Conservation (phyloP, 495 filamentous ascomycete species). For the Annulohypoxylon bovei region DNA sequence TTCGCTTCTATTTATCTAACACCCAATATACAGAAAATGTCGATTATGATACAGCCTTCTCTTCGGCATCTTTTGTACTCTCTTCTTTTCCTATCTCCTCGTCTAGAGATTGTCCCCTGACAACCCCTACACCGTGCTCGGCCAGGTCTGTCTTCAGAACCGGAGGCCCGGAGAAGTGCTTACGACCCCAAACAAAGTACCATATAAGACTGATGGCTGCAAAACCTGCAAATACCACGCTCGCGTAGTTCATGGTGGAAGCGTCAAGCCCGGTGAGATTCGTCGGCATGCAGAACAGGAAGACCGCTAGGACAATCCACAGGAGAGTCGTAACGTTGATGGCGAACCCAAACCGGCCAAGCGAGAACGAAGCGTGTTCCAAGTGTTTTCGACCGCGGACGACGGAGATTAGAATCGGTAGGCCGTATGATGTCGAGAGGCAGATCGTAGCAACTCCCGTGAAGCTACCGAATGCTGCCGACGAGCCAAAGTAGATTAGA, state of each 20-base stretch:
- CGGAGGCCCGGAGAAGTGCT: slow-evolving; percentile 71
- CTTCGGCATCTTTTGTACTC: slow-evolving; percentile 25
- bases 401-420: slow-evolving; percentile 65
- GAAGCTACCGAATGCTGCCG: slow-evolving; percentile 69
- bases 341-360: slow-evolving; percentile 63
- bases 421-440: slow-evolving; percentile 71
- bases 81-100: slow-evolving; percentile 32
- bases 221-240: slow-evolving; percentile 71
- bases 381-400: slow-evolving; percentile 44
- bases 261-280: slow-evolving; percentile 62
- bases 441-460: slow-evolving; percentile 73
- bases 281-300: slow-evolving; percentile 70
- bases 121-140: slow-evolving; percentile 41
- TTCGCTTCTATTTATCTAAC: slow-evolving; percentile 11
- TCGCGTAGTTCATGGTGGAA: slow-evolving; percentile 69
- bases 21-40: neutral
- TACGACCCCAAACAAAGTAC: slow-evolving; percentile 75
- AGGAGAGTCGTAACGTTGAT: slow-evolving; percentile 62
- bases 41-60: slow-evolving; percentile 13
- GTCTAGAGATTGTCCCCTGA: slow-evolving; percentile 37
- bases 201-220: slow-evolving; percentile 63
- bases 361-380: slow-evolving; percentile 66
- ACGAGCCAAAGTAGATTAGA: slow-evolving; percentile 67
- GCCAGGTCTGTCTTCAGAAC: slow-evolving; percentile 54
- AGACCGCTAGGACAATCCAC: slow-evolving; percentile 66